These are phyloP conservation scores for Malus hybrid DNA, from an alignment of 331 rosid genomes.

Conservation along the genomic window DNA sequence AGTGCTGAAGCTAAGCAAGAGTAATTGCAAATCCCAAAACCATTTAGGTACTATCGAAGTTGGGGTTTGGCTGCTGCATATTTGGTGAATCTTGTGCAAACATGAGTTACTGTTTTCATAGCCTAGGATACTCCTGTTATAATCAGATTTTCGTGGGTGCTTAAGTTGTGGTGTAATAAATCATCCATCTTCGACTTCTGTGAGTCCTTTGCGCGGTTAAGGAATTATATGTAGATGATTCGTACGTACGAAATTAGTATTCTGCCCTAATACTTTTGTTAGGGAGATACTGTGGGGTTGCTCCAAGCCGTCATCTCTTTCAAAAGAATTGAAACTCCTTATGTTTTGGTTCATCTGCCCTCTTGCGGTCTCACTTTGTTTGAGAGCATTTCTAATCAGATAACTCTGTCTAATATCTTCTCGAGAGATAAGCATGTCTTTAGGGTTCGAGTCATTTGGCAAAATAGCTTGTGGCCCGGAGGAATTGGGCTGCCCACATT, in stretches of 20 bases:
- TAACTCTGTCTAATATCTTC: not conserved
- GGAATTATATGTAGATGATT: not conserved
- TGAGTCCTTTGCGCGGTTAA: slow-evolving; percentile 1
- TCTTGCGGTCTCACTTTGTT: not conserved
- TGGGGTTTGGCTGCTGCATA: slow-evolving; percentile 12
- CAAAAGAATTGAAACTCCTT: not conserved
- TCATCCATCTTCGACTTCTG: slow-evolving; percentile 3
- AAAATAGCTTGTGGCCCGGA: not conserved
- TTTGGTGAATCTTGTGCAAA: slow-evolving; percentile 4
- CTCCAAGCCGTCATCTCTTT: not conserved
- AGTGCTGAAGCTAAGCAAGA: slow-evolving; percentile 28
- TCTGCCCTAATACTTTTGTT: not conserved
- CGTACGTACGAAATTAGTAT: not conserved
- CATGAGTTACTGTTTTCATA: slow-evolving; percentile 1
- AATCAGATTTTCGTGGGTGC: slow-evolving; percentile 7
- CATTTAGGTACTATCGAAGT: slow-evolving; percentile 7
- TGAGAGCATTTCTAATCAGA: not conserved
- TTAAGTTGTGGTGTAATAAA: slow-evolving; percentile 22
- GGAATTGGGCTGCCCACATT: not conserved
- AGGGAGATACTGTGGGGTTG: not conserved
- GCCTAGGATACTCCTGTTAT: slow-evolving; percentile 13
- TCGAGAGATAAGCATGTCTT: not conserved
- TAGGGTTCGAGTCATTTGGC: too few relatives aligned
- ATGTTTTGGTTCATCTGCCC: not conserved
- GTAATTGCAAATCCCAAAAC: slow-evolving; percentile 9